Evolutionary conservation across 2,329 filamentous ascomycete genomes (phyloP), one percentile per base, ranked within the genome.

Genomic region (Trichoderma harzianum): DNA sequence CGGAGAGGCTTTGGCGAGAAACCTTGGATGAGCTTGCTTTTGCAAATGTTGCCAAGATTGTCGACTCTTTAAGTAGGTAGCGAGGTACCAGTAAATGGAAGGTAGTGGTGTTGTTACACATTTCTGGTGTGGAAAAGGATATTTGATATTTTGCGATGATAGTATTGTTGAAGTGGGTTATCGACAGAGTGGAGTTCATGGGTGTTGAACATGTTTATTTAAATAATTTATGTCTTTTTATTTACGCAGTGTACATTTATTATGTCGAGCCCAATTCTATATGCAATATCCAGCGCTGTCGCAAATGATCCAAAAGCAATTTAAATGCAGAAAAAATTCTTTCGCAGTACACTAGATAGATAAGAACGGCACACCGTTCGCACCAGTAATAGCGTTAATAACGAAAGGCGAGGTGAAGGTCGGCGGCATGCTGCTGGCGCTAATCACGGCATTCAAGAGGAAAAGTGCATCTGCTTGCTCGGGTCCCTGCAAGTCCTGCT

Each of bases 391-490:
- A 2, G 67, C 55, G 36, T 69, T 69, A 1, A 62, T 34, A 4
- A 69, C 67, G n/a, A 69, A 69, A 1, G 67, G 67, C 11, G 67
- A 69, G 11, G 70, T 70, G 3, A 72, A 72, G 5, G 70, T 70
- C 14, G 70, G 70, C 8, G 70, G 70, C 39, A 69, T 64, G 16
- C 58, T 63, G 55, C 36, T 69, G 11, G 70, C 57, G 47, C 70
- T 72, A 26, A 72, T 61, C 28, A 72, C 66, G 5, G 70, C 70
- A 18, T 72, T 72, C 3, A 72, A 60, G 18, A 72, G 36, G 21
- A 69, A 69, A 6, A 72, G 58, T 2, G 70, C 70, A 30, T 72
- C 70, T 2, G 66, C 70, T 34, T 72, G 70, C 21, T 72, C 71
- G 7, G 51, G 47, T 7, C 71, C 71, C 26, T 72, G 67, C 67